Evolutionary conservation across 345 rosid species (phyloP), one percentile per base, ranked within the genome.

Genomic region (Mangifera indica): DNA sequence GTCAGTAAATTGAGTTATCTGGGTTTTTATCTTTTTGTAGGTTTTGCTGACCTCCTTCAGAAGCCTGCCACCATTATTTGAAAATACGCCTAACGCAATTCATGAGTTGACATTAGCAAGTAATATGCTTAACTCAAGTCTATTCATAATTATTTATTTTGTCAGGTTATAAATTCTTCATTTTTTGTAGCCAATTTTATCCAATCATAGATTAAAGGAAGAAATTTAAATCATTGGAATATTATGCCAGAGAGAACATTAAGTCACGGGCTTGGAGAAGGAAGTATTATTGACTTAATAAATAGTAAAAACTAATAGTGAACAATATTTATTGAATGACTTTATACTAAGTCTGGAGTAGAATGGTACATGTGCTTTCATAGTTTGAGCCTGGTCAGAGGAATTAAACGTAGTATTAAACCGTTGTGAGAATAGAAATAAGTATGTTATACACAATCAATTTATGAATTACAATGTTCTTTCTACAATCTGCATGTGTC

Each of bases 21-120:
- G 40, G 66, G 48, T 14, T 46, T n/a, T 52, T 73, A 11, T 4
- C 17, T 10, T 74, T n/a, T 75, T 79, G 60, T 79, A 92, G 98
- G 99, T 92, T 63, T 70, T 84, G 84, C 82, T 95, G 61, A 95
- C 96, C 0, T 89, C 81, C 24, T 92, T 89, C 79, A 80, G 71
- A 26, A 91, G 98, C 79, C 87, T 95, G 63, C 98, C 99, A 10
- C 98, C 99, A 2, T 81, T 95, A 86, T 92, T 92, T 63, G 91
- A 92, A 77, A 74, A 67, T 34, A 88, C 97, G 0, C 89, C 93
- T n/a, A 81, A 84, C 46, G 87, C 96, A 12, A 72, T 78, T 72
- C 79, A 75, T 37, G 99, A 95, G 70, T 76, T 95, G 82, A 85
- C 87, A 0, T 66, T 92, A 77, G 99, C 97, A 49, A 92, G 99